Evolutionary conservation across 1,284 basidiomycete species (phyloP).

Genomic region (Ustilago hordei): DNA sequence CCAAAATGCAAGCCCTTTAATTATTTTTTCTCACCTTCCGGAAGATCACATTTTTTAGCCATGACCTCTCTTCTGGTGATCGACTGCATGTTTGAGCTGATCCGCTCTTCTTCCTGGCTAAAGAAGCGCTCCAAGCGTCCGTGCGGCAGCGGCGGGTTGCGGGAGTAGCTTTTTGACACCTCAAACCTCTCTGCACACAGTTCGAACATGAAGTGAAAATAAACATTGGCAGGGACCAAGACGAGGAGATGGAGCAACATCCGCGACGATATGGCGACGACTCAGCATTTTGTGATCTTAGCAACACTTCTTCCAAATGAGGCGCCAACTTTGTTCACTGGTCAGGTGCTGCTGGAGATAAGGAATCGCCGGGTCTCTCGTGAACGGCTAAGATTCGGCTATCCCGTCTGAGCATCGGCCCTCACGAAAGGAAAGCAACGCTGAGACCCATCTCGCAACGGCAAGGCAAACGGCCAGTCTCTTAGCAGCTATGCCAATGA

Average conservation of each 20-base stretch:
- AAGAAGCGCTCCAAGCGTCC: not conserved
- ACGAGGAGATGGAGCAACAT: not conserved
- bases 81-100: not conserved
- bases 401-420: not conserved
- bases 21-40: not conserved
- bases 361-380: not conserved
- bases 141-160: not conserved
- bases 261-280: not conserved
- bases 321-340: not conserved
- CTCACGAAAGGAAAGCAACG: not conserved
- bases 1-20: not conserved
- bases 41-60: not conserved
- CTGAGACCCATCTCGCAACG: not conserved
- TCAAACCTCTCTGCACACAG: not conserved
- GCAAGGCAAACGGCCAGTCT: not conserved
- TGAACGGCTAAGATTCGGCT: not conserved
- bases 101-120: not conserved
- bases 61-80: not conserved
- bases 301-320: not conserved
- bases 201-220: not conserved
- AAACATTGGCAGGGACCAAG: not conserved
- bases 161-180: not conserved
- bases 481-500: not conserved
- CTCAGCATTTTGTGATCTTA: not conserved
- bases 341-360: constrained; percentile 1